A percentile compares a stretch with the other conserved stretches of the same genome.
These are phyloP conservation scores for Stephanodiscus triporus DNA, from an alignment of 108 stramenopile genomes.

Conservation along the genomic window DNA sequence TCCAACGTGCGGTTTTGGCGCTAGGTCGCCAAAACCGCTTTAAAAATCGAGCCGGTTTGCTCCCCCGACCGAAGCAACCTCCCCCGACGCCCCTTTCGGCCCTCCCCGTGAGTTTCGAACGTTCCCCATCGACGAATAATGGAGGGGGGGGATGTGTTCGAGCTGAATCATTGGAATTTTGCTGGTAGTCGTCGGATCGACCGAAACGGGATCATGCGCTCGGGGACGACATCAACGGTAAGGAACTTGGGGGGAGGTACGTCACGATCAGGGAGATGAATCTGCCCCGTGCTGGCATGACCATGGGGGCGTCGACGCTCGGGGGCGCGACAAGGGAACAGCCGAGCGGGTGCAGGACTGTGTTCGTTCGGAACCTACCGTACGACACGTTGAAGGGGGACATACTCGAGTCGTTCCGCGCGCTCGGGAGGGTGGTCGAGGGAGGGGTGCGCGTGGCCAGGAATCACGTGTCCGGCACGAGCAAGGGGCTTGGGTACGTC, in stretches of 20 bases:
- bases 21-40: too few relatives aligned
- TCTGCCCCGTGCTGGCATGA: conserved; percentile 46
- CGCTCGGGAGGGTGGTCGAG: conserved; percentile 57
- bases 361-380: conserved; percentile 93
- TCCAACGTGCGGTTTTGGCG: too few relatives aligned
- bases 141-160: too few relatives aligned
- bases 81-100: too few relatives aligned
- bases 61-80: too few relatives aligned
- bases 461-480: conserved; percentile 59
- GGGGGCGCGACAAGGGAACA: conserved; percentile 28
- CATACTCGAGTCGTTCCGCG: conserved; percentile 64
- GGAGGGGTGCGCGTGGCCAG: conserved; percentile 79
- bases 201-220: too few relatives aligned
- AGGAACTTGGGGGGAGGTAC: conserved; percentile 80
- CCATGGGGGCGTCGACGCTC: conserved; percentile 18
- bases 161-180: too few relatives aligned
- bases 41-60: too few relatives aligned
- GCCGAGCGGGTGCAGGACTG: conserved; percentile 69
- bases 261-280: conserved; percentile 76
- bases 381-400: conserved; percentile 86
- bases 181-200: too few relatives aligned
- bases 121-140: too few relatives aligned
- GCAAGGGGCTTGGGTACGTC: conserved; percentile 84
- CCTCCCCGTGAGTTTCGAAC: too few relatives aligned
- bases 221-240: conserved; percentile 64